These are phyloP conservation scores for Fusarium marasasianum DNA, from an alignment of 2,329 filamentous ascomycete genomes.

Conservation along the genomic window DNA sequence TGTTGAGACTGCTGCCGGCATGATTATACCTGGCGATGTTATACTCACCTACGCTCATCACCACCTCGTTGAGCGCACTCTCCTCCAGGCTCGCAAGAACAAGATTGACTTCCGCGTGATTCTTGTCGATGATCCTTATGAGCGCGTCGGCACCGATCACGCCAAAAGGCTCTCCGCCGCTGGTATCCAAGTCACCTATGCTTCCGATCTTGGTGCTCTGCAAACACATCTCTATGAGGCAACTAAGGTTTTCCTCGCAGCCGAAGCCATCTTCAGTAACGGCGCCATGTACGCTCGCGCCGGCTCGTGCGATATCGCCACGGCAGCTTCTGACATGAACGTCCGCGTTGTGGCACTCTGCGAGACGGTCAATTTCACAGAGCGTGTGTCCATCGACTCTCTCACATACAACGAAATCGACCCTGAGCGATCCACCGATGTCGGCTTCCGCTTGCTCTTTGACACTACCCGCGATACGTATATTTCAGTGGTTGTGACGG, in stretches of 20 bases:
- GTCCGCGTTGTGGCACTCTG: slow-evolving; percentile 89
- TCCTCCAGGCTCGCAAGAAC: slow-evolving; percentile 74
- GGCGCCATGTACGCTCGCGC: slow-evolving; percentile 88
- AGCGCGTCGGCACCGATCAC: slow-evolving; percentile 64
- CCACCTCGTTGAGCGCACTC: slow-evolving; percentile 83
- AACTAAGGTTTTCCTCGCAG: slow-evolving; percentile 85
- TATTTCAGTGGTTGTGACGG: slow-evolving; percentile 88
- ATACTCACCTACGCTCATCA: slow-evolving; percentile 89
- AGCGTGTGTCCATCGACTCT: slow-evolving; percentile 87
- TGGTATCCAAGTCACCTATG: slow-evolving; percentile 83
- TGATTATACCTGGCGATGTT: slow-evolving; percentile 82
- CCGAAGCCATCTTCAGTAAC: slow-evolving; percentile 95
- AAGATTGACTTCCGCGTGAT: slow-evolving; percentile 85
- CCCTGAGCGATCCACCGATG: slow-evolving; percentile 71
- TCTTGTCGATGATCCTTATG: slow-evolving; percentile 77
- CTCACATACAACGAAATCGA: slow-evolving; percentile 94
- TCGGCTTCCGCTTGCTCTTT: slow-evolving; percentile 76
- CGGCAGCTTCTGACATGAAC: slow-evolving; percentile 78
- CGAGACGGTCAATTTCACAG: slow-evolving; percentile 92
- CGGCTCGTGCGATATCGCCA: slow-evolving; percentile 87
- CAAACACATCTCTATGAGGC: slow-evolving; percentile 73
- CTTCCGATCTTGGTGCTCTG: slow-evolving; percentile 78
- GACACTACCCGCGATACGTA: slow-evolving; percentile 91
- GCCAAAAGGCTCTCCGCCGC: slow-evolving; percentile 73
- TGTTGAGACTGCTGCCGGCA: slow-evolving; percentile 75